Conservation (phyloP, 352 stramenopile genomes). For the Pythium chondricola region DNA sequence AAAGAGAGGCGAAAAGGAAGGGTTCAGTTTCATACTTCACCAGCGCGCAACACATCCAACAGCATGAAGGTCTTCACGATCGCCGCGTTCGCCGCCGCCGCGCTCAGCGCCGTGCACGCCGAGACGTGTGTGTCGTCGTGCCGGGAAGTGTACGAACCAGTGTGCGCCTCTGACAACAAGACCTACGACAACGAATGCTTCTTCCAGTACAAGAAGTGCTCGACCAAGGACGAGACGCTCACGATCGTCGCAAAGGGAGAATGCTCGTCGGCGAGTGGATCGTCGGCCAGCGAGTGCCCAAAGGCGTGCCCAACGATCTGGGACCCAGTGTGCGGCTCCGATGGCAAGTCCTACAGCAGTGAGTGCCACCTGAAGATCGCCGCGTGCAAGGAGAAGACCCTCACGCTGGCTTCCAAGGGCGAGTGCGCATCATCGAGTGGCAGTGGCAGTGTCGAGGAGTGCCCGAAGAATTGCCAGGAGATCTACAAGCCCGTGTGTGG, state of each 20-base stretch:
- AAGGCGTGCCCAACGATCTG: not conserved
- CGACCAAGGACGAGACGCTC: conserved; percentile 14
- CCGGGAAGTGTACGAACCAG: conserved; percentile 19
- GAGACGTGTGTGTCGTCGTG: conserved; percentile 14
- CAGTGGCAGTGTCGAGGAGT: not conserved
- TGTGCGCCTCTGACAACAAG: conserved; percentile 23
- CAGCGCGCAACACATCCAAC: not conserved
- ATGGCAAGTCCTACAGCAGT: conserved; percentile 32
- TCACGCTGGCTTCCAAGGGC: conserved; percentile 15
- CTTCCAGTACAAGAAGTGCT: conserved; percentile 21
- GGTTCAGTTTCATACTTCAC: too few species aligned
- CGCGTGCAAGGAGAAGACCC: conserved; percentile 18
- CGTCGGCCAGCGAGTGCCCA: not conserved
- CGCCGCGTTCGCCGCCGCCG: not conserved
- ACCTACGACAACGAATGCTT: conserved; percentile 22
- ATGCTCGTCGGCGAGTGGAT: conserved; percentile 7
- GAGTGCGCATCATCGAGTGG: conserved; percentile 15
- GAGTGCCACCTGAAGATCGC: conserved; percentile 23
- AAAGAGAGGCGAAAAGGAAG: too few species aligned
- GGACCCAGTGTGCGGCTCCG: conserved; percentile 25
- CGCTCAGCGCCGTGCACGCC: not conserved
- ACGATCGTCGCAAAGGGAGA: conserved; percentile 11
- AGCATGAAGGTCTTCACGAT: conserved; percentile 17
- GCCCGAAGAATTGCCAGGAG: conserved; percentile 11
- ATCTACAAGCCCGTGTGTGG: conserved; percentile 19